Conservation (phyloP, 768 basidiomycete genomes). For the Suillus cothurnatus region DNA sequence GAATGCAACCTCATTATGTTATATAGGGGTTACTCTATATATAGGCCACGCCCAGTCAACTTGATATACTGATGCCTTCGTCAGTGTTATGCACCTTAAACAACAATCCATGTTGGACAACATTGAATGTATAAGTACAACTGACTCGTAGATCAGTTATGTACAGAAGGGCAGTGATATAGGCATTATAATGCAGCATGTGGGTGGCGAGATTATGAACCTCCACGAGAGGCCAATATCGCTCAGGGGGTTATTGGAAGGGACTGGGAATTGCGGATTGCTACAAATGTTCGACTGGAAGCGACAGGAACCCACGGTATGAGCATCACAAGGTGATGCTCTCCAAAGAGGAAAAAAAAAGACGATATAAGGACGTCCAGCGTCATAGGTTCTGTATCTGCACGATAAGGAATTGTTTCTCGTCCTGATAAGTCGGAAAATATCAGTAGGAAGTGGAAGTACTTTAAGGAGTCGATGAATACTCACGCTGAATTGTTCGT, state of each 20-base stretch:
- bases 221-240: not conserved
- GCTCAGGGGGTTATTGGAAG: not conserved
- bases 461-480: not conserved
- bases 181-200: slow-evolving; percentile 1
- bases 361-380: not conserved
- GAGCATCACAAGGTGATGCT: not conserved
- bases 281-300: not conserved
- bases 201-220: not conserved
- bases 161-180: not conserved
- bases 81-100: not conserved
- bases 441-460: slow-evolving; percentile 4
- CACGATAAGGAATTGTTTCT: slow-evolving; percentile 94
- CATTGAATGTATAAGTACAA: not conserved
- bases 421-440: slow-evolving; percentile 51
- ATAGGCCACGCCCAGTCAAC: too few species aligned
- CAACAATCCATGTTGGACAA: not conserved
- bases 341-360: not conserved
- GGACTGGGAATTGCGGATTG: not conserved
- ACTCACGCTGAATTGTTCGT: slow-evolving; percentile 91
- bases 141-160: not conserved
- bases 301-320: not conserved
- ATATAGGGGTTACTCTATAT: too few species aligned
- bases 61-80: too few species aligned
- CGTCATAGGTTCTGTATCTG: slow-evolving; percentile 81
- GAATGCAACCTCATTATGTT: too few species aligned